phyloP scores from a whole-genome alignment of 257 asterid species.

The Misopates orontium region DNA sequence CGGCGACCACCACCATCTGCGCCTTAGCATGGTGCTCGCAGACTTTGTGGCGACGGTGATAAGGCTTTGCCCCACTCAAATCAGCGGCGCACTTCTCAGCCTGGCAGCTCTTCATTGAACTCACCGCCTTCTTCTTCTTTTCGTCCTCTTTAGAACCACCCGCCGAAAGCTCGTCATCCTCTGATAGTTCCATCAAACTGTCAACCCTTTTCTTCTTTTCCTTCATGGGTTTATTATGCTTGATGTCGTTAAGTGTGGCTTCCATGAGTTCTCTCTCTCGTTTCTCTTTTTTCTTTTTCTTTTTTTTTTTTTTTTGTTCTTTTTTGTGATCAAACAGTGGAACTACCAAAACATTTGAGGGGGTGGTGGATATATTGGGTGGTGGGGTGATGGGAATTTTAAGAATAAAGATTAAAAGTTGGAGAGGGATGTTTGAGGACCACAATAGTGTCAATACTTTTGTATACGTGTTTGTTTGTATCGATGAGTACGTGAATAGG shows the following conservation, averaged over 20 bases:
- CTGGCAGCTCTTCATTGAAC: constrained; percentile 55
- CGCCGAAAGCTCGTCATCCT: constrained; percentile 31
- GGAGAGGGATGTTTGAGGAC: constrained; percentile 63
- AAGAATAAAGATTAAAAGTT: constrained; percentile 36
- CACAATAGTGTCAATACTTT: constrained; percentile 37
- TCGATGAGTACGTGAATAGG: background rate
- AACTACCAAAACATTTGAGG: no score
- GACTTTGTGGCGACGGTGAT: constrained; percentile 71
- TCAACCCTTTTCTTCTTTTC: constrained; percentile 33
- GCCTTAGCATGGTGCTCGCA: constrained; percentile 70
- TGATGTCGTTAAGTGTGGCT: background rate
- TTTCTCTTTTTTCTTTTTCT: no score
- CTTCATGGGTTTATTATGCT: constrained; percentile 21
- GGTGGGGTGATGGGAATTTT: constrained; percentile 61
- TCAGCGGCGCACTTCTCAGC: constrained; percentile 61
- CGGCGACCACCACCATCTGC: constrained; percentile 60
- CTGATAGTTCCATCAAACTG: constrained; percentile 15
- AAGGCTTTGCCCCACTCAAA: constrained; percentile 55
- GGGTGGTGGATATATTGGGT: constrained; percentile 18
- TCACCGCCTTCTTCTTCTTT: constrained; percentile 43
- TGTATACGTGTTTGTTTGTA: constrained; percentile 1
- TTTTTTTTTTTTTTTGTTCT: no score
- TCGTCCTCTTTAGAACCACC: constrained; percentile 31
- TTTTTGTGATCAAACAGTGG: background rate
- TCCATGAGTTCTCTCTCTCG: constrained; percentile 26